Base-by-base conservation (phyloP, 1,284 basidiomycete genomes). In the Takashimella koratensis region DNA sequence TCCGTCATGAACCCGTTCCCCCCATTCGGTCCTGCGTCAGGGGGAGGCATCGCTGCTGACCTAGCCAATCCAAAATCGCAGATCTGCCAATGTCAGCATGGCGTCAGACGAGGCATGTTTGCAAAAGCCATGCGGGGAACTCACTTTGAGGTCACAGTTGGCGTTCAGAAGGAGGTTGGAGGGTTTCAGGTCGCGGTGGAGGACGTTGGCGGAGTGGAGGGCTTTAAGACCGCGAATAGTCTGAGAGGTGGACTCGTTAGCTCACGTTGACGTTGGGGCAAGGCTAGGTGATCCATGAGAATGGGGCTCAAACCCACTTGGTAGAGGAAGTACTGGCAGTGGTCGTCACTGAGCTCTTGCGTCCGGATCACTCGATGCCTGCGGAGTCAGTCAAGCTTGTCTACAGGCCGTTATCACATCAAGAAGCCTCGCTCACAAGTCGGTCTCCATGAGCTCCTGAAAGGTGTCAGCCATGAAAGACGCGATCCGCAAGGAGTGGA, bases 301-400 rank as follows among this genome's bases (percentile, higher is more conserved):
- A 20, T 10, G 23, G 26, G 41, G 23, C 22, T 11, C 56, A 26
- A 21, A 67, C 75, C 56, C 21, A 86, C 87, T 81, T 95, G 92
- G 73, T 96, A 95, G 62, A 94, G 86, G 73, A 95, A 95, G 75
- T 96, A 96, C 74, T 95, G 91, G 68, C 85, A 91, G 74, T 95
- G 94, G 48, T 96, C 92, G 68, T 95, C 90, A 26, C 86, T 87
- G 45, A 94, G 81, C 56, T 88, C 84, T 73, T 90, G 86, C 19
- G 85, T 86, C 36, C 83, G 79, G 66, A 90, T 88, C 27, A 85
- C 84, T 25, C 83, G 81, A 74, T 86, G 83, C 41, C 70, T 70
- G 44, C 19, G 6, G 16, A 6, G 47, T 63, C 27, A 57, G 59
- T 16, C 8, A 16, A 36, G 30, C 36, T 41, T 21, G 48, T 20